Evolutionary conservation across 2,329 filamentous ascomycete genomes (phyloP).

Genomic region (Remersonia thermophila): DNA sequence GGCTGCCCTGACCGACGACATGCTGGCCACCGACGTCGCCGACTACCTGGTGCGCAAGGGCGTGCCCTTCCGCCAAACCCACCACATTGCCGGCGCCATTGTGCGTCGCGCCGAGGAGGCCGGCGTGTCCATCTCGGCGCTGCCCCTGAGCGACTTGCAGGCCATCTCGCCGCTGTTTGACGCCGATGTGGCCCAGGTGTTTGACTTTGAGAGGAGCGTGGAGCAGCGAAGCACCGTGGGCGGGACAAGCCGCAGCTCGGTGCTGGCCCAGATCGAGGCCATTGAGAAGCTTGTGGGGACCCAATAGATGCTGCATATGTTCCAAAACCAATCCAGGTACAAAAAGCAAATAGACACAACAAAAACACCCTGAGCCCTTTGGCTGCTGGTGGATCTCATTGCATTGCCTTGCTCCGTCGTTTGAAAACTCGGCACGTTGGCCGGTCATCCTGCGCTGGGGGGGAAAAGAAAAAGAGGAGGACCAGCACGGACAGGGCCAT

Average conservation of each 20-base stretch:
- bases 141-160: slow-evolving; percentile 55
- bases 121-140: slow-evolving; percentile 56
- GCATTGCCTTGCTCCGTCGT: too few relatives aligned
- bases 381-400: too few relatives aligned
- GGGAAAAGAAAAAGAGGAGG: too few relatives aligned
- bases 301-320: slow-evolving; percentile 1
- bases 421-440: too few relatives aligned
- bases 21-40: slow-evolving; percentile 65
- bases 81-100: slow-evolving; percentile 65
- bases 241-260: slow-evolving; percentile 52
- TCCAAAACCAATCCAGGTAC: too few relatives aligned
- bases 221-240: slow-evolving; percentile 68
- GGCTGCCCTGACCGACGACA: slow-evolving; percentile 66
- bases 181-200: slow-evolving; percentile 55
- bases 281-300: slow-evolving; percentile 9
- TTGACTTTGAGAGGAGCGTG: slow-evolving; percentile 74
- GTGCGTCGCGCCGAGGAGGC: slow-evolving; percentile 61
- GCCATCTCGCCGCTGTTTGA: slow-evolving; percentile 57
- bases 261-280: slow-evolving; percentile 11
- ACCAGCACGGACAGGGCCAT: too few relatives aligned
- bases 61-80: slow-evolving; percentile 72
- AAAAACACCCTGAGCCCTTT: too few relatives aligned
- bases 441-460: too few relatives aligned
- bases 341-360: neutral
- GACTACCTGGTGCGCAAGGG: slow-evolving; percentile 57